Base-by-base conservation (phyloP, 2,329 filamentous ascomycete genomes). In the Penicillium freii region DNA sequence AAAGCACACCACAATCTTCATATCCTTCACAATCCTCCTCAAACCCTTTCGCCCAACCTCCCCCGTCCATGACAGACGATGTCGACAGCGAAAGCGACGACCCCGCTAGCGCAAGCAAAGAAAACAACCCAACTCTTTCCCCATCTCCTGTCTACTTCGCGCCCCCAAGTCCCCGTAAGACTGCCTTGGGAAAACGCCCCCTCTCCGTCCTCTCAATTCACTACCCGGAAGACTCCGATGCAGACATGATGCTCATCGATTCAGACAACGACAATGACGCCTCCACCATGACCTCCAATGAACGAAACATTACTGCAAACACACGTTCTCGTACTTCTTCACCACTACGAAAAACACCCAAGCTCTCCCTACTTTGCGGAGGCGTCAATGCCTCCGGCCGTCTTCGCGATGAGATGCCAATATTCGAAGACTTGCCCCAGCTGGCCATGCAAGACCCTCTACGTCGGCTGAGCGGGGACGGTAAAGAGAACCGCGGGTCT, bases 41-140 rank as follows among this genome's bases (percentile, higher is more conserved):
- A 46, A 38, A 46, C 11, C 25, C 29, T 17, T 57, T 47, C 11
- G 7, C 21, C 15, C 49, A 57, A 9, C 17, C 42, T 34, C 25
- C 56, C 33, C 42, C 56, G 50, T 6, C 57, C 15, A 53, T 44
- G 21, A 29, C 47, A 39, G 59, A 66, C 19, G 57, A 62, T 1
- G 36, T 34, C 25, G 62, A 67, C 47, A 58, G 62, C 51, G 59
- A 68, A 59, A 56, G 57, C 34, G 54, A 70, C 51, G 54, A 70
- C 54, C 63, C 58, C 3, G 58, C 66, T 8, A 73, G 71, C 44
- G 71, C 71, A 48, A 76, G 73, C 54, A 81, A 82, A 70, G 81
- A 83, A 67, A 82, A 82, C 58, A 74, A 81, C 57, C 74, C 75
- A 9, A 73, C 73, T 1, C 66, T 75, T 21, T 78, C 78, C 7